Percentiles rank a stretch among this genome's conserved stretches.
Evolutionary conservation across 75 land plant genomes (phyloP).

Genomic region (Isoetes taiwanensis): DNA sequence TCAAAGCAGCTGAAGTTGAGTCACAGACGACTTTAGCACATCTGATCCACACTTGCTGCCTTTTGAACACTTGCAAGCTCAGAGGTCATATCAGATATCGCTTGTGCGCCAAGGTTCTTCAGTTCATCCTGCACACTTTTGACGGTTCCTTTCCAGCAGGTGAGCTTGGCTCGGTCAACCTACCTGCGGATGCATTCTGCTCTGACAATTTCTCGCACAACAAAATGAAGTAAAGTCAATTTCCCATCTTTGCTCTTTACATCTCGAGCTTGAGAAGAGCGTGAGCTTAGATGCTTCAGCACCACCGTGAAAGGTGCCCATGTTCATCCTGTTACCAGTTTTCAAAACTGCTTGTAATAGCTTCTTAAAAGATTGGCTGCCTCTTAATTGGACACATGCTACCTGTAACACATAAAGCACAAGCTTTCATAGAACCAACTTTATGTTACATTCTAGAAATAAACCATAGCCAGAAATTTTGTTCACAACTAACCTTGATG

Average conservation of each 20-base stretch:
- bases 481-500: no score
- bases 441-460: no score
- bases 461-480: no score
- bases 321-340: constrained; percentile 90
- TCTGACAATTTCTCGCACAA: constrained; percentile 68
- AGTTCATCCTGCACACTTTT: constrained; percentile 23
- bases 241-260: constrained; percentile 87
- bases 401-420: constrained; percentile 24
- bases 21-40: constrained; percentile 31
- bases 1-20: constrained; percentile 35
- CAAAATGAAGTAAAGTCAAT: constrained; percentile 90
- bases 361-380: constrained; percentile 56
- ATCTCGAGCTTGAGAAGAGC: constrained; percentile 73
- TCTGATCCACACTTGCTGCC: constrained; percentile 57
- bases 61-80: constrained; percentile 58
- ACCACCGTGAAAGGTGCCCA: constrained; percentile 84
- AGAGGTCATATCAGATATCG: constrained; percentile 30
- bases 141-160: no score
- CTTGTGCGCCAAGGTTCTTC: constrained; percentile 43
- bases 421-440: neutral
- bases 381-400: constrained; percentile 70
- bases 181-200: constrained; percentile 60
- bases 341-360: constrained; percentile 86
- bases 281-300: constrained; percentile 93
- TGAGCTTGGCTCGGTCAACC: no score